Conservation (phyloP, 1,284 basidiomycete species). For the Ceratobasidium sp. region DNA sequence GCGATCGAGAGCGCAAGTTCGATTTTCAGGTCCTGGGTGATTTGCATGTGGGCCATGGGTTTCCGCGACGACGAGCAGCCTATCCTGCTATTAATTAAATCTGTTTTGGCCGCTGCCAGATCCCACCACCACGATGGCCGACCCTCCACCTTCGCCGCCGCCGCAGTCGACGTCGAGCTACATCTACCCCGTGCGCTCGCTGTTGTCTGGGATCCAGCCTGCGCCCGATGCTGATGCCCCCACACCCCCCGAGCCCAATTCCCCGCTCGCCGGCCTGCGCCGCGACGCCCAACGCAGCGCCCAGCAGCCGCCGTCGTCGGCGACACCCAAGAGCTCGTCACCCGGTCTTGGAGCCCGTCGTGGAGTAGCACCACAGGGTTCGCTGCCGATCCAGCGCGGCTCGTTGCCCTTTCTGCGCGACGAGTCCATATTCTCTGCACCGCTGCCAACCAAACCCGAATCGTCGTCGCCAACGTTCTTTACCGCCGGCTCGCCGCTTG, state of each 20-base stretch:
- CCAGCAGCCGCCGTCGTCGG: background rate
- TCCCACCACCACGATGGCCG: slow-evolving; percentile 6
- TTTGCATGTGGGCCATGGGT: background rate
- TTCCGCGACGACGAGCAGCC: too few species aligned
- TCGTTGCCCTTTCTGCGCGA: slow-evolving; percentile 24
- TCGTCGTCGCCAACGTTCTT: slow-evolving; percentile 26
- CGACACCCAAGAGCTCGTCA: background rate
- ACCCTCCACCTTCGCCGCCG: slow-evolving; percentile 6
- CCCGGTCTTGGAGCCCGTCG: slow-evolving; percentile 14
- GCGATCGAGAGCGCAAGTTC: background rate
- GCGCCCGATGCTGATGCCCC: slow-evolving; percentile 38
- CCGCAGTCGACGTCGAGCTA: slow-evolving; percentile 42
- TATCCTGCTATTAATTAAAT: slow-evolving; percentile 3
- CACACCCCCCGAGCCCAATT: slow-evolving; percentile 8
- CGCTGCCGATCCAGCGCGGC: background rate
- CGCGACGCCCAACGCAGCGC: slow-evolving; percentile 20
- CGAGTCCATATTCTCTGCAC: slow-evolving; percentile 22
- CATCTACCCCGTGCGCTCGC: slow-evolving; percentile 50
- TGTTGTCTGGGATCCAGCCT: slow-evolving; percentile 49
- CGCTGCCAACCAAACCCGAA: slow-evolving; percentile 30
- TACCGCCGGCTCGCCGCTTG: slow-evolving; percentile 8
- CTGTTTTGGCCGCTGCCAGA: background rate
- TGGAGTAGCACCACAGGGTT: slow-evolving; percentile 1
- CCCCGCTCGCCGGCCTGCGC: slow-evolving; percentile 5
- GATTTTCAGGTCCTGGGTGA: background rate